Percentiles rank a stretch among this genome's conserved stretches.
phyloP scores from a whole-genome alignment of 805 yeast genomes.

The Pichia nanzhaoensis region DNA sequence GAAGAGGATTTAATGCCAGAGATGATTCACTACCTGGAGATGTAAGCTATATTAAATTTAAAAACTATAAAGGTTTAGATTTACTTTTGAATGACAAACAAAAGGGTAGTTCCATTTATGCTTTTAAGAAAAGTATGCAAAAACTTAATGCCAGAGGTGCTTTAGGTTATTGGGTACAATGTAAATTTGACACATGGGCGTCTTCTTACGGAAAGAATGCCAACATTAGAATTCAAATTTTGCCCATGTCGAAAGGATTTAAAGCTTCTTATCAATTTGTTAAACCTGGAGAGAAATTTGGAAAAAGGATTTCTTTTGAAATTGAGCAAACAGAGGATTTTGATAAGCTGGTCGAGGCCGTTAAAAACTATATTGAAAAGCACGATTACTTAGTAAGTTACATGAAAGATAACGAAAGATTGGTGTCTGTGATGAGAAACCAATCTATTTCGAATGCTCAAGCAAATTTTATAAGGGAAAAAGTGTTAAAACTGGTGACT shows the following conservation, averaged over 20 bases:
- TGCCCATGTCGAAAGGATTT: background rate
- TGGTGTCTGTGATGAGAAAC: slow-evolving; percentile 1
- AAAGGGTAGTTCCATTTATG: slow-evolving; percentile 11
- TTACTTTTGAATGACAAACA: slow-evolving; percentile 14
- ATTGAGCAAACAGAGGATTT: slow-evolving; percentile 3
- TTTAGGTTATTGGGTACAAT: slow-evolving; percentile 12
- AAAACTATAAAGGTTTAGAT: slow-evolving; percentile 26
- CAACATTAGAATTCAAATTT: slow-evolving; percentile 12
- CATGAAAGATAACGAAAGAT: background rate
- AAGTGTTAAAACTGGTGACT: slow-evolving; percentile 15
- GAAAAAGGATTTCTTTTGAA: background rate
- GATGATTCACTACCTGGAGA: slow-evolving; percentile 17
- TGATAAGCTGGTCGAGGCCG: background rate
- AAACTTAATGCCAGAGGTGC: slow-evolving; percentile 3
- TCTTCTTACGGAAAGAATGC: background rate
- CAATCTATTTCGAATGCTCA: slow-evolving; percentile 4
- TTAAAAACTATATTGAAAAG: background rate
- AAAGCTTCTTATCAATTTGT: background rate
- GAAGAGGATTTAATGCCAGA: slow-evolving; percentile 1
- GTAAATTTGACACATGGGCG: slow-evolving; percentile 12
- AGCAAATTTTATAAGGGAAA: slow-evolving; percentile 8
- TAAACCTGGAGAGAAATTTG: background rate
- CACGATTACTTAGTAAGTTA: slow-evolving; percentile 1
- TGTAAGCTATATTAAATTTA: slow-evolving; percentile 24
- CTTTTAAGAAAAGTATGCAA: slow-evolving; percentile 11